A percentile compares a stretch with the other conserved stretches of the same genome.
Conservation (phyloP, 2,329 filamentous ascomycete genomes). For the Metarhizium sp. region DNA sequence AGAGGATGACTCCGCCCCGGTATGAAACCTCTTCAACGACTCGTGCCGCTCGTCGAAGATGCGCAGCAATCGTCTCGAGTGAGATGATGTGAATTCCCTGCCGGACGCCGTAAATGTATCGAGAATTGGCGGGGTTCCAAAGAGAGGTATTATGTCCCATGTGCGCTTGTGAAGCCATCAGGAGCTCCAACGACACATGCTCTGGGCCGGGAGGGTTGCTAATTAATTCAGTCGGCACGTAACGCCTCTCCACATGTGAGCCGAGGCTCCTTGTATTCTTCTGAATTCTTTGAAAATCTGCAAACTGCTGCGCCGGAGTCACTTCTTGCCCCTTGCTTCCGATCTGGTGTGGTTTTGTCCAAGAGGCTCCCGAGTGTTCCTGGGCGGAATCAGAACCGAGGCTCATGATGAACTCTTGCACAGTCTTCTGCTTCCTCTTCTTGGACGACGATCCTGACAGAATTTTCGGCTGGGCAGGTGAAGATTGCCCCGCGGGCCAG, state of each 20-base stretch:
- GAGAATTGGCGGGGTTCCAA: conserved; percentile 91
- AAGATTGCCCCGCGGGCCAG: conserved; percentile 14
- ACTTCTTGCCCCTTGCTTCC: conserved; percentile 26
- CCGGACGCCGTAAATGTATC: conserved; percentile 87
- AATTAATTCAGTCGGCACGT: conserved; percentile 58
- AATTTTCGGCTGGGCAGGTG: conserved; percentile 11
- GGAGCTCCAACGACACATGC: conserved; percentile 81
- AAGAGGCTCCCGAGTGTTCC: conserved; percentile 22
- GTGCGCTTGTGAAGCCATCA: conserved; percentile 80
- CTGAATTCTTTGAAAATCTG: conserved; percentile 28
- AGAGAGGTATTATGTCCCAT: conserved; percentile 83
- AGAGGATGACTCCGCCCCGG: conserved; percentile 75
- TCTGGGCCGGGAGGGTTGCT: conserved; percentile 63
- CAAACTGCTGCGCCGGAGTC: conserved; percentile 29
- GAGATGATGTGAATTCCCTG: conserved; percentile 89
- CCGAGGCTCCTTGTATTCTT: conserved; percentile 38
- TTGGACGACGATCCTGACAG: conserved; percentile 12
- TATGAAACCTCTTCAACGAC: conserved; percentile 82
- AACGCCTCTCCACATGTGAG: conserved; percentile 41
- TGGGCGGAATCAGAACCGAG: conserved; percentile 25
- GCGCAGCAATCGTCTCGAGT: conserved; percentile 77
- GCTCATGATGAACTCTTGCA: conserved; percentile 23
- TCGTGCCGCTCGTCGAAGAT: conserved; percentile 87
- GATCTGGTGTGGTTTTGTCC: conserved; percentile 22
- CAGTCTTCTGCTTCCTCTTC: conserved; percentile 25